These are phyloP conservation scores for Gossypium davidsonii DNA, from an alignment of 441 rosid species.

Conservation along the genomic window DNA sequence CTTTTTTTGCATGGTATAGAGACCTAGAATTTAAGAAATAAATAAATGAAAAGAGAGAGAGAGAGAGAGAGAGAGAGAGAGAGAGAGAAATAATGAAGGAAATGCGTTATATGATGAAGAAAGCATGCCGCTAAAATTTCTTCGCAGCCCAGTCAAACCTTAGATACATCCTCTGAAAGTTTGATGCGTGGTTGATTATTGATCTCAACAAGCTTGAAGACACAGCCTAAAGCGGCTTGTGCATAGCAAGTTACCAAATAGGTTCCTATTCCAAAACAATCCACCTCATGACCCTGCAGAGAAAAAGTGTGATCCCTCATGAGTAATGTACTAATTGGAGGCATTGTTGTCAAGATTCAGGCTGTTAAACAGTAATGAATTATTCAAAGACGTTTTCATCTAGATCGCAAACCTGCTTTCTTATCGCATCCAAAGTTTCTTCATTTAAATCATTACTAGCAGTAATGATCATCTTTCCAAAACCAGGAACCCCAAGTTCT, in stretches of 20 bases:
- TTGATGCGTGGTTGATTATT: conserved; percentile 86
- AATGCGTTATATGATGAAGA: neutral
- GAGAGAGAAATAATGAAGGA: neutral
- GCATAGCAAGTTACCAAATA: conserved; percentile 83
- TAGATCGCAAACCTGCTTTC: conserved; percentile 64
- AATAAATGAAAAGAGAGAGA: neutral
- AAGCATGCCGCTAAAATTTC: neutral
- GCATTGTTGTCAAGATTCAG: neutral
- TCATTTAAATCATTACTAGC: conserved; percentile 97
- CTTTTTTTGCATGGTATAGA: conserved; percentile 92
- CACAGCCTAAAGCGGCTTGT: conserved; percentile 92
- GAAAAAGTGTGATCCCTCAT: conserved; percentile 2
- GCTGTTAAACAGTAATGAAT: neutral
- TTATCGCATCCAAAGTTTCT: conserved; percentile 89
- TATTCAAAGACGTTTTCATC: neutral
- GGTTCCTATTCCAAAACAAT: conserved; percentile 90
- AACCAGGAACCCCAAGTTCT: conserved; percentile 57
- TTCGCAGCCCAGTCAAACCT: conserved; percentile 38
- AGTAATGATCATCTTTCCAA: conserved; percentile 64
- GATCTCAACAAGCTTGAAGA: conserved; percentile 94
- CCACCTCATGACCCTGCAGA: conserved; percentile 87
- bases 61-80: neutral
- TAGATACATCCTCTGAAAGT: conserved; percentile 93
- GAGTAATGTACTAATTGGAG: neutral
- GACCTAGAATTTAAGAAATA: conserved; percentile 41